Base-by-base conservation (phyloP, 306 rosid genomes). In the Ormosia semicastrata region DNA sequence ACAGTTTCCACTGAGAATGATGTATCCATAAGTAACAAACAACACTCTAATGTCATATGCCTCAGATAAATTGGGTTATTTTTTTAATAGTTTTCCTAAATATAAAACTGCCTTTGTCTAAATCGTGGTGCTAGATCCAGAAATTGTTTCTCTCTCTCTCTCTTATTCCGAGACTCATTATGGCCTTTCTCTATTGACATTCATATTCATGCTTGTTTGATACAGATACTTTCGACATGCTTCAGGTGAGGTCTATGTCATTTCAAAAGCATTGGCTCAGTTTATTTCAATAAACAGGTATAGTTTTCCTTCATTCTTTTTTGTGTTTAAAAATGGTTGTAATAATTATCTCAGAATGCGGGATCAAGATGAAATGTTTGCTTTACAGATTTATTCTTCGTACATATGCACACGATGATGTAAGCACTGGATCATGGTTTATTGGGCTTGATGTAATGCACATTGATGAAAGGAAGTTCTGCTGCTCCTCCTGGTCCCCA, bases 361-460 rank as follows among this genome's bases (percentile, higher is more conserved):
- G 66, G 53, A 73, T 80, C 69, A 66, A 59, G 29, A 29, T 79
- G 81, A 46, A 52, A 44, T 76, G 63, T 37, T 85, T 74, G 66
- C 78, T 79, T 30, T 80, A 66, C 87, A 92, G 97, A 84, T 47
- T 74, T 73, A 76, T 85, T 81, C 91, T 92, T 75, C 93, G 89
- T 76, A 83, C 89, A 49, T 90, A 89, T 84, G 91, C 94, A 60
- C 92, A 89, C 4, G 94, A 90, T 65, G 94, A 90, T 86, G 76
- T 89, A 71, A 90, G 90, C 76, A 79, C 85, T 7, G 97, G 94
- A 73, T 90, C 97, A 43, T 90, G 94, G 97, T 90, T 92, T 87
- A 86, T 92, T 81, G 97, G 94, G 63, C 86, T 92, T 60, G 93
- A 90, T 24, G 93, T 89, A 77, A 71, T 75, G 71, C 89, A 90